Evolutionary conservation across 345 rosid genomes (phyloP).

Genomic region (Kandelia obovata): DNA sequence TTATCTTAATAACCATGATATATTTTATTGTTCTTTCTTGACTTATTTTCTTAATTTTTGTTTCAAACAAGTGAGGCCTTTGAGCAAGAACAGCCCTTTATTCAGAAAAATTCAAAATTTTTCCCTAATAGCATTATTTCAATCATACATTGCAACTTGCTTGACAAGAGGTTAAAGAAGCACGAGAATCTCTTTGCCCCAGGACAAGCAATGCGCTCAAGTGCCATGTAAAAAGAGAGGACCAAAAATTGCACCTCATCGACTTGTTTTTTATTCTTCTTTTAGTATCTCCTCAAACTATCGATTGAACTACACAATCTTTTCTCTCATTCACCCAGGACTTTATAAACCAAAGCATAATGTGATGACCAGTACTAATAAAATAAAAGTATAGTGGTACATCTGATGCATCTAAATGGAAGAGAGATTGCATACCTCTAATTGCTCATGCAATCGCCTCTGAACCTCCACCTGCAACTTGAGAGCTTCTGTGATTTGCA

Average conservation of each 20-base stretch:
- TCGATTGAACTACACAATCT: not conserved
- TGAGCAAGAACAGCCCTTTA: not conserved
- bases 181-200: not conserved
- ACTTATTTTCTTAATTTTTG: too few species aligned
- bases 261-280: not conserved
- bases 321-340: conserved; percentile 6
- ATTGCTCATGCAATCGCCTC: conserved; percentile 91
- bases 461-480: conserved; percentile 99
- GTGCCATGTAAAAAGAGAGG: not conserved
- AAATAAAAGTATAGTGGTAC: not conserved
- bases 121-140: not conserved
- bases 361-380: not conserved
- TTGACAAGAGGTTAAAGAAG: not conserved
- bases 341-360: not conserved
- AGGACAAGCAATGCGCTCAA: not conserved
- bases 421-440: conserved; percentile 68
- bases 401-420: conserved; percentile 2
- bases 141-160: too few species aligned
- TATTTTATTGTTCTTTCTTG: not conserved
- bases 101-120: not conserved
- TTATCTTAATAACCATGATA: not conserved
- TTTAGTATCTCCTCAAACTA: not conserved
- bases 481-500: conserved; percentile 99
- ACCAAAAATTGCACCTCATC: not conserved
- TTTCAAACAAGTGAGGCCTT: not conserved